A percentile compares a stretch with the other conserved stretches of the same genome.
Conservation (phyloP, 2,329 filamentous ascomycete species). For the Colletotrichum camelliae region DNA sequence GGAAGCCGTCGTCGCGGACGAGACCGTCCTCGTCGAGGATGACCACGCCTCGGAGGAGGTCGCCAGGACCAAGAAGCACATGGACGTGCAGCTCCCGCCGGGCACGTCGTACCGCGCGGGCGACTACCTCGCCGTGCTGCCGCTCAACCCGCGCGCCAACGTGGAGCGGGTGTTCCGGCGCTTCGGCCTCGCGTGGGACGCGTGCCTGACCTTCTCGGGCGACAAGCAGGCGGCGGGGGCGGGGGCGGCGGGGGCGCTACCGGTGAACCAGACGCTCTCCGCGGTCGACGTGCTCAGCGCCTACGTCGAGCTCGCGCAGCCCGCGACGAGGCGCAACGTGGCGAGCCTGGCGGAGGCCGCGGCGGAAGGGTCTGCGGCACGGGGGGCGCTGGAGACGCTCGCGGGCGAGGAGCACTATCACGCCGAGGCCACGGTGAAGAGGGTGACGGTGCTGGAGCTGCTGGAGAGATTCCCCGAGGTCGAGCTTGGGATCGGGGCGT, state of each 20-base stretch:
- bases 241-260: constrained; percentile 40
- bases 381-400: constrained; percentile 39
- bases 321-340: constrained; percentile 68
- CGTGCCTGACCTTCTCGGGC: constrained; percentile 65
- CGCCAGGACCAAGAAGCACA: constrained; percentile 64
- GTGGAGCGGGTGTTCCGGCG: constrained; percentile 68
- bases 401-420: constrained; percentile 39
- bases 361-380: constrained; percentile 35
- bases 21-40: constrained; percentile 45
- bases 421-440: constrained; percentile 49
- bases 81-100: constrained; percentile 71
- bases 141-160: constrained; percentile 68
- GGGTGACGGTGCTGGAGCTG: constrained; percentile 64
- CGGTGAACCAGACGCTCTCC: constrained; percentile 61
- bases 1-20: constrained; percentile 61
- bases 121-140: constrained; percentile 78
- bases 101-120: constrained; percentile 72
- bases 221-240: constrained; percentile 49
- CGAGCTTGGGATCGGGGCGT: constrained; percentile 61
- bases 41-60: constrained; percentile 27
- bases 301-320: constrained; percentile 76
- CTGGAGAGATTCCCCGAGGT: constrained; percentile 61
- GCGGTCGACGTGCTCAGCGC: constrained; percentile 69
- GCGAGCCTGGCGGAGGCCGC: constrained; percentile 23
- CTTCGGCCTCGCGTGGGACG: constrained; percentile 74